Evolutionary conservation across 2,329 filamentous ascomycete genomes (phyloP).

Genomic region (Lachnellula arida): DNA sequence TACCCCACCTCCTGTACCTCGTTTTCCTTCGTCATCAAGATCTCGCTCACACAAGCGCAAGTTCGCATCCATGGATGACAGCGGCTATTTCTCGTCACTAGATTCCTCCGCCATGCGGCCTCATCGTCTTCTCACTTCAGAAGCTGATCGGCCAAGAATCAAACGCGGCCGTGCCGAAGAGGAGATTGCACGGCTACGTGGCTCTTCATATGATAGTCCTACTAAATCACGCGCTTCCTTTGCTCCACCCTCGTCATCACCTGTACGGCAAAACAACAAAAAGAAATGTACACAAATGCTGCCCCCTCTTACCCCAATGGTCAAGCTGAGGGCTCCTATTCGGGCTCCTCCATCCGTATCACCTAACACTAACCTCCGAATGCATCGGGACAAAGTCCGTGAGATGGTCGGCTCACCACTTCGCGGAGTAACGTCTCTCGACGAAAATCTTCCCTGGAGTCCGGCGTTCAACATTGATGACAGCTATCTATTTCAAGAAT

Average conservation of each 20-base stretch:
- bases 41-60: constrained; percentile 68
- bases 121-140: constrained; percentile 68
- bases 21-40: constrained; percentile 58
- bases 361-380: constrained; percentile 84
- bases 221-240: constrained; percentile 56
- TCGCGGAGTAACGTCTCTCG: constrained; percentile 47
- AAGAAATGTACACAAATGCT: constrained; percentile 56
- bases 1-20: constrained; percentile 69
- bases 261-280: constrained; percentile 46
- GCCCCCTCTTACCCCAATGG: constrained; percentile 75
- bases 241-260: constrained; percentile 60
- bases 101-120: constrained; percentile 84
- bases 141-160: constrained; percentile 72
- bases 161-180: constrained; percentile 91
- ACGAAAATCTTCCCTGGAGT: constrained; percentile 57
- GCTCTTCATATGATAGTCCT: constrained; percentile 90
- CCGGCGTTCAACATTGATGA: constrained; percentile 64
- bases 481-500: constrained; percentile 47
- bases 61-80: constrained; percentile 79
- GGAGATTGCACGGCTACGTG: constrained; percentile 88
- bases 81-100: constrained; percentile 93
- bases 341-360: constrained; percentile 69
- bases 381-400: constrained; percentile 79
- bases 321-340: constrained; percentile 68
- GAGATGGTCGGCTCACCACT: constrained; percentile 77